Evolutionary conservation across 2,329 filamentous ascomycete species (phyloP), one percentile per base, ranked within the genome.

Genomic region (Ophiocordyceps camponoti-floridani): DNA sequence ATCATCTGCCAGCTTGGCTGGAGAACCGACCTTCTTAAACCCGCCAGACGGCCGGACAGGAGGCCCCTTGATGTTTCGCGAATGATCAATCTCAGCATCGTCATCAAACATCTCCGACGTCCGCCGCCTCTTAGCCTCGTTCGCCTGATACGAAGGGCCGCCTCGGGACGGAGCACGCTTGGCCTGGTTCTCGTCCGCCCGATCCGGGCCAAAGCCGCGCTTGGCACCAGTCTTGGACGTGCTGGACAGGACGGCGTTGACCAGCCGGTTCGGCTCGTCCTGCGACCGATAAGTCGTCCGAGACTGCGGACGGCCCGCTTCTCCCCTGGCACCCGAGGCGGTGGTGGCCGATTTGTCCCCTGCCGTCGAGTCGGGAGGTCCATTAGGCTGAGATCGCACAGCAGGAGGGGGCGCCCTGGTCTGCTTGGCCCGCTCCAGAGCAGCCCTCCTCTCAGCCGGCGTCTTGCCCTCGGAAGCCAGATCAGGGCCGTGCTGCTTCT

Each of bases 31-130:
- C 73, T 86, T 88, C 60, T 75, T 77, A 54, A 71, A 65, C 33
- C 66, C 69, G 43, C 72, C 79, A 2, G 85, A 93, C 48, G 87
- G 85, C 47, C 88, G 78, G 52, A 93, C 85, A 6, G 87, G 86
- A 44, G 86, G 84, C 13, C 82, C 84, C 66, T 88, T 91, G 53
- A 88, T 70, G 47, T 65, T 69, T 26, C 62, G 64, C 41, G 76
- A 69, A 38, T 75, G 71, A 46, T 76, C 69, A 55, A 69, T 69
- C 42, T 75, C 71, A 40, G 70, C 63, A 45, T 79, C 76, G 46
- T 80, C 73, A 49, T 84, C 78, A 48, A 76, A 72, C 46, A 78
- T 74, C 44, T 89, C 82, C 40, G 82, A 78, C 44, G 81, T 91
- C 57, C 81, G 82, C 51, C 86, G 75, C 46, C 87, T 76, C 67